Percentiles rank a stretch among this genome's conserved stretches.
phyloP scores from a whole-genome alignment of 2,329 filamentous ascomycete genomes.

The Colletotrichum tofieldiae region DNA sequence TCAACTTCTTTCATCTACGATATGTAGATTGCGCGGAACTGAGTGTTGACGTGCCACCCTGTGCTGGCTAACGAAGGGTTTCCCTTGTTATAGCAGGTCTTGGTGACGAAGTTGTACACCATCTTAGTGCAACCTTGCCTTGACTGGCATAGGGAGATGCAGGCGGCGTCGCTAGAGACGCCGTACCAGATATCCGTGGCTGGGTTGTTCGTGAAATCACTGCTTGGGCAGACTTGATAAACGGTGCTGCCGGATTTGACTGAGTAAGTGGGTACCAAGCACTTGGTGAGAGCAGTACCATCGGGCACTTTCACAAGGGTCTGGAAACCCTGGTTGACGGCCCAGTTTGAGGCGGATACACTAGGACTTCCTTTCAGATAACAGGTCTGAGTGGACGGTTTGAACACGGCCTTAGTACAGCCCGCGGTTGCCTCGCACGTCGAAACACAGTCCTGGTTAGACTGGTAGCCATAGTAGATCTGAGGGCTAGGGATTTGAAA shows the following conservation, averaged over 20 bases:
- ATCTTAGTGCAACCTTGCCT: conserved; percentile 26
- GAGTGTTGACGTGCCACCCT: conserved; percentile 29
- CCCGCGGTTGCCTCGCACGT: neutral
- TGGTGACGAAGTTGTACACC: conserved; percentile 25
- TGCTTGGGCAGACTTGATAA: conserved; percentile 29
- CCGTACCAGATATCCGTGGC: conserved; percentile 29
- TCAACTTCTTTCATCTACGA: neutral
- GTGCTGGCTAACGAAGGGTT: conserved; percentile 20
- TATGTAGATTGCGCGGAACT: conserved; percentile 32
- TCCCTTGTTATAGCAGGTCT: conserved; percentile 36
- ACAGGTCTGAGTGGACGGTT: conserved; percentile 20
- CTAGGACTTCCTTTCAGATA: conserved; percentile 26
- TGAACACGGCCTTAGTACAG: conserved; percentile 28
- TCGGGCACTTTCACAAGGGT: conserved; percentile 24
- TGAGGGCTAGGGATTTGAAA: conserved; percentile 28
- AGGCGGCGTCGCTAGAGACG: conserved; percentile 7
- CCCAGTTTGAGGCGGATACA: conserved; percentile 24
- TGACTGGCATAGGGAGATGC: conserved; percentile 9
- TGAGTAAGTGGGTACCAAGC: conserved; percentile 24
- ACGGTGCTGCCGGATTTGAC: neutral
- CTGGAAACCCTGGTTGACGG: conserved; percentile 21
- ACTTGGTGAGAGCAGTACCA: conserved; percentile 19
- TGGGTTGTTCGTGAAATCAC: conserved; percentile 33
- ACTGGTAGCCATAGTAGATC: conserved; percentile 25
- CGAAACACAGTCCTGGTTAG: conserved; percentile 19